Percentiles rank a stretch among this genome's conserved stretches.
phyloP scores from a whole-genome alignment of 257 asterid genomes.

The Solanum stenotomum region DNA sequence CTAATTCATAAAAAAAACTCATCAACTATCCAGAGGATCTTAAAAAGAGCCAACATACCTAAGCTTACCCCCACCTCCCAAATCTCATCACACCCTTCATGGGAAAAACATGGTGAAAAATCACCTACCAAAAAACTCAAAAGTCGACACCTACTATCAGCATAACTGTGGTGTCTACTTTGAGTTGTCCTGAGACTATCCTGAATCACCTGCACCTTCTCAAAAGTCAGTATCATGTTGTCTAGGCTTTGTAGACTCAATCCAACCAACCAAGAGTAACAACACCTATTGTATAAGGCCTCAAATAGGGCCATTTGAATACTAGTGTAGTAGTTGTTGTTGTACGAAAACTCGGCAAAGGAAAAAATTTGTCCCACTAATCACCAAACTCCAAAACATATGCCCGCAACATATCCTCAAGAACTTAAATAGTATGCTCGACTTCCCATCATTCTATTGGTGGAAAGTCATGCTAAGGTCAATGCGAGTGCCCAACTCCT shows the following conservation, averaged over 20 bases:
- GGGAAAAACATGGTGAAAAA: background rate
- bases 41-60: background rate
- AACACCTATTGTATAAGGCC: background rate
- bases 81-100: background rate
- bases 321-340: background rate
- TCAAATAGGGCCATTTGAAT: background rate
- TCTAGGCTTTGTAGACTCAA: background rate
- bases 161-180: background rate
- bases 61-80: background rate
- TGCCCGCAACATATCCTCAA: background rate
- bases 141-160: background rate
- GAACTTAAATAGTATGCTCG: background rate
- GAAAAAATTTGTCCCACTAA: background rate
- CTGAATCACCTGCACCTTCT: background rate
- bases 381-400: background rate
- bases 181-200: background rate
- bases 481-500: background rate
- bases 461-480: background rate
- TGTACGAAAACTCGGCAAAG: background rate
- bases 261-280: background rate
- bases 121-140: background rate
- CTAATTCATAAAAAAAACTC: background rate
- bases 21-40: background rate
- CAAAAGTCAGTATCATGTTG: background rate
- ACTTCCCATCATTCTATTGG: background rate